These are phyloP conservation scores for Lycium ferocissimum DNA, from an alignment of 257 asterid species.

Conservation along the genomic window DNA sequence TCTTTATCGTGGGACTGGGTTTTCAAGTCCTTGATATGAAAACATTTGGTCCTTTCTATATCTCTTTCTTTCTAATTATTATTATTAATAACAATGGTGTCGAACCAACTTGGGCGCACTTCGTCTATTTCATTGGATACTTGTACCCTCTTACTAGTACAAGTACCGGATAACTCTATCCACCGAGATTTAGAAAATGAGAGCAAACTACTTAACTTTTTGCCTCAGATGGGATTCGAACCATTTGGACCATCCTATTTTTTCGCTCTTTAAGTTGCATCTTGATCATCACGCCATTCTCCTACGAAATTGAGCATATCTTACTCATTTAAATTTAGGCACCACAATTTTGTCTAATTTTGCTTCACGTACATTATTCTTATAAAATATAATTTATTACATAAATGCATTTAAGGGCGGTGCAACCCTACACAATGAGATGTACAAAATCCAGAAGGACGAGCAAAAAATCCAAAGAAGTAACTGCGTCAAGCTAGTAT, in stretches of 20 bases:
- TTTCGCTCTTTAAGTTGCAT: background rate
- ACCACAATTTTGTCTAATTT: background rate
- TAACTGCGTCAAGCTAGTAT: slow-evolving; percentile 22
- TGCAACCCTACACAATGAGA: slow-evolving; percentile 3
- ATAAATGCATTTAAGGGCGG: background rate
- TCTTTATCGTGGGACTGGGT: background rate
- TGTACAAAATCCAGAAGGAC: background rate
- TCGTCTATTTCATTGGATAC: background rate
- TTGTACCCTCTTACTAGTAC: background rate
- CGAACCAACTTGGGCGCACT: background rate
- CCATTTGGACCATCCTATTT: background rate
- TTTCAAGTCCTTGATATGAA: slow-evolving; percentile 3
- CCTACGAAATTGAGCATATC: background rate
- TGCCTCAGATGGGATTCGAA: background rate
- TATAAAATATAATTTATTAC: background rate
- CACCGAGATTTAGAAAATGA: too few relatives aligned
- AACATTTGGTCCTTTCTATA: background rate
- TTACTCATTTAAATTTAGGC: background rate
- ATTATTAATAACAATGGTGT: background rate
- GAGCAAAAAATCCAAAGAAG: background rate
- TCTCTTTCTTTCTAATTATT: background rate
- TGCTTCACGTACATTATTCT: background rate
- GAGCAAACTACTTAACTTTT: background rate
- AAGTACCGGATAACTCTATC: background rate
- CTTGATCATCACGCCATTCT: background rate